Evolutionary conservation across 1,139 yeast genomes (phyloP).

Genomic region (Scheffersomyces parashehatae): DNA sequence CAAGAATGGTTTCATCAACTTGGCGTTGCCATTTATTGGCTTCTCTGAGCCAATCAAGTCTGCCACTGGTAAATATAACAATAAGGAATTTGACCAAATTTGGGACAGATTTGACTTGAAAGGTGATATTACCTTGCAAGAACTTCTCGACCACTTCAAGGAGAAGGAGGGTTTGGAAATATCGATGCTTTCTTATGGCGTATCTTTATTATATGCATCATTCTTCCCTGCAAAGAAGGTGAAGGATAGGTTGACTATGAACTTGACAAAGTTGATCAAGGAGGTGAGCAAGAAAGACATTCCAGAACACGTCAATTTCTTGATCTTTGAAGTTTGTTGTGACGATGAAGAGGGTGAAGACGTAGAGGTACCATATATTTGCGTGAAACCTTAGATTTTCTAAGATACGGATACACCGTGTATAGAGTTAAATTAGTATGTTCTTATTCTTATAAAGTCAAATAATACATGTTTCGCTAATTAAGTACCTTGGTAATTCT

Average conservation of each 20-base stretch:
- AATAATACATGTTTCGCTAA: background rate
- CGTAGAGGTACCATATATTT: slow-evolving; percentile 88
- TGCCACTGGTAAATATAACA: slow-evolving; percentile 78
- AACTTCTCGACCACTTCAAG: slow-evolving; percentile 74
- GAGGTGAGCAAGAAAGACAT: slow-evolving; percentile 81
- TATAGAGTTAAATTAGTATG: slow-evolving; percentile 2
- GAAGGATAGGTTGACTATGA: slow-evolving; percentile 70
- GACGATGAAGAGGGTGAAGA: slow-evolving; percentile 94
- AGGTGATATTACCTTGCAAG: slow-evolving; percentile 77
- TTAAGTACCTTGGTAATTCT: slow-evolving; percentile 6
- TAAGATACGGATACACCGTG: background rate
- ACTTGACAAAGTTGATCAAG: slow-evolving; percentile 74
- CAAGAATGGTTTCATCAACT: slow-evolving; percentile 90
- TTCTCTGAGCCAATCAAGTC: slow-evolving; percentile 95
- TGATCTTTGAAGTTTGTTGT: slow-evolving; percentile 87
- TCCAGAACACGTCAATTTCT: slow-evolving; percentile 69
- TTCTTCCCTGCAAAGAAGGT: slow-evolving; percentile 92
- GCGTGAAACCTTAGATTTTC: slow-evolving; percentile 41
- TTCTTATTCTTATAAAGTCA: slow-evolving; percentile 4
- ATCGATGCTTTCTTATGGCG: slow-evolving; percentile 90
- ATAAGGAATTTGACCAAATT: slow-evolving; percentile 76
- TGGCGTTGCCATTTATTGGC: slow-evolving; percentile 95
- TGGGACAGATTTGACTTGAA: slow-evolving; percentile 92
- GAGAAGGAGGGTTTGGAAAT: slow-evolving; percentile 82
- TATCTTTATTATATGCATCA: slow-evolving; percentile 84